These are phyloP conservation scores for Blastomyces emzantsi DNA, from an alignment of 2,329 filamentous ascomycete species.

Conservation along the genomic window DNA sequence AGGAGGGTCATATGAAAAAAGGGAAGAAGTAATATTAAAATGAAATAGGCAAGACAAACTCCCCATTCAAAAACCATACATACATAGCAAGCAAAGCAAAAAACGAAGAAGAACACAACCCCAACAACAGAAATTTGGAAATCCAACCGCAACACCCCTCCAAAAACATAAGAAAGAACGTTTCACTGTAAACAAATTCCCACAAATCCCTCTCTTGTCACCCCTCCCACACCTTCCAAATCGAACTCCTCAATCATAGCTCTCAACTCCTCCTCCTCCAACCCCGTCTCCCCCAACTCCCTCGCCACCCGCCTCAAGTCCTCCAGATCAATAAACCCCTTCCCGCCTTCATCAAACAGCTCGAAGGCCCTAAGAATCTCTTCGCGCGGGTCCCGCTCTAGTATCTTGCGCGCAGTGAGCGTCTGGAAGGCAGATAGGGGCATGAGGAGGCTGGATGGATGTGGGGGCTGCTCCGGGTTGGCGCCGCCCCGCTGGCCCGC, in stretches of 20 bases:
- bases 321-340: conserved; percentile 81
- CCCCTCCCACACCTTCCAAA: conserved; percentile 78
- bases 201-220: conserved; percentile 55
- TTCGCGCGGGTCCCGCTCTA: conserved; percentile 74
- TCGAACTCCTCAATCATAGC: conserved; percentile 99
- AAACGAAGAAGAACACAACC: neutral
- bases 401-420: conserved; percentile 70
- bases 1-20: too few relatives aligned
- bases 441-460: conserved; percentile 59
- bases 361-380: conserved; percentile 88
- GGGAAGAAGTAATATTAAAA: too few relatives aligned
- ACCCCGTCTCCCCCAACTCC: conserved; percentile 75
- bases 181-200: conserved; percentile 52
- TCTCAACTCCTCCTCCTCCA: conserved; percentile 84
- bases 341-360: conserved; percentile 86
- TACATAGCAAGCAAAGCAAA: neutral
- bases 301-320: conserved; percentile 80
- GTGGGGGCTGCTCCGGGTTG: conserved; percentile 38
- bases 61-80: neutral
- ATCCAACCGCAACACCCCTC: neutral
- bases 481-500: conserved; percentile 27
- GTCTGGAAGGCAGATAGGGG: conserved; percentile 63
- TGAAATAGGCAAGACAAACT: neutral
- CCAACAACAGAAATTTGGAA: neutral
- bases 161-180: neutral